Conservation (phyloP, 2,329 filamentous ascomycete genomes). For the Phaeosphaeriaceae sp. region DNA sequence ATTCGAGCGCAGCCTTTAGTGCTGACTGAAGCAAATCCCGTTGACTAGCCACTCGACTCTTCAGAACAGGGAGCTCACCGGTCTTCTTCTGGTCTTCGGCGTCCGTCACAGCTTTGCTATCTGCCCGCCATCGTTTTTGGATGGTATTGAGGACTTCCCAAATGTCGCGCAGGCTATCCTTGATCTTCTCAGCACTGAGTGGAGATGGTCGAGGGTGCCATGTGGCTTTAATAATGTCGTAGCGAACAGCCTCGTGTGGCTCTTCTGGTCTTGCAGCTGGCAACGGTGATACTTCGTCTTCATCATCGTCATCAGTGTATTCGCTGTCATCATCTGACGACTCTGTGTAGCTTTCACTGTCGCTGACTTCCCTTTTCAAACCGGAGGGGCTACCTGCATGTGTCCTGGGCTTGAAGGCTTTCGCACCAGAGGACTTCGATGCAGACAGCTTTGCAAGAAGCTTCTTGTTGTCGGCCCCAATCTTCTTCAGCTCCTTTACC, state of each 20-base stretch:
- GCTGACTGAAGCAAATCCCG: conserved; percentile 64
- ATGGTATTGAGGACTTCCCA: conserved; percentile 67
- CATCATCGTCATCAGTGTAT: conserved; percentile 62
- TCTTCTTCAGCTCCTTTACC: conserved; percentile 53
- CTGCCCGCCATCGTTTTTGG: conserved; percentile 67
- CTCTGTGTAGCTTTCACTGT: conserved; percentile 55
- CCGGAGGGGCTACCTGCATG: conserved; percentile 15
- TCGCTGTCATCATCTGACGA: conserved; percentile 59
- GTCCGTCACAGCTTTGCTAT: conserved; percentile 62
- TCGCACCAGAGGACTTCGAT: conserved; percentile 28
- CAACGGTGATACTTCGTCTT: conserved; percentile 63
- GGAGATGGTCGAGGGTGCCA: conserved; percentile 64
- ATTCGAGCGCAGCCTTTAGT: conserved; percentile 53
- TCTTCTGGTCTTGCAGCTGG: conserved; percentile 60
- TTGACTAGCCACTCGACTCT: conserved; percentile 64
- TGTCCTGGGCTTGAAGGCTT: conserved; percentile 22
- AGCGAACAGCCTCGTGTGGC: conserved; percentile 60
- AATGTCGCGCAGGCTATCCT: conserved; percentile 61
- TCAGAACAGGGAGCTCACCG: conserved; percentile 61
- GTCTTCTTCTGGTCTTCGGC: conserved; percentile 65
- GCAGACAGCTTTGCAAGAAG: conserved; percentile 43
- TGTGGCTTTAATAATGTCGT: conserved; percentile 67
- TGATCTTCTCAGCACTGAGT: conserved; percentile 59
- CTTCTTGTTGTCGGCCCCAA: conserved; percentile 51
- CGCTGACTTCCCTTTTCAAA: conserved; percentile 44